These are phyloP conservation scores for Astragalus glycyphyllos DNA, from an alignment of 306 rosid genomes.

Conservation along the genomic window DNA sequence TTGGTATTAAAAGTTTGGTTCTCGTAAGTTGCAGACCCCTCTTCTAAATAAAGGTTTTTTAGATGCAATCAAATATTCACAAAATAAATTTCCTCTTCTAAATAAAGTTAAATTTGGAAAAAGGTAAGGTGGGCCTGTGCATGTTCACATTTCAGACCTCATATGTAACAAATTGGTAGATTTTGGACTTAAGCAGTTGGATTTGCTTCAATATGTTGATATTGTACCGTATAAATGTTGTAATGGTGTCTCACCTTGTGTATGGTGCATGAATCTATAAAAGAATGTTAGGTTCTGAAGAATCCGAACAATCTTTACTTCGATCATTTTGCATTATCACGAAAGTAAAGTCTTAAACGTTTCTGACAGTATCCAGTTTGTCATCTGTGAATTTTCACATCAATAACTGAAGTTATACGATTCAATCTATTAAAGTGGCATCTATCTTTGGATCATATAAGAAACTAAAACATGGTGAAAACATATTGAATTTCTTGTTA, in stretches of 20 bases:
- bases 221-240: slow-evolving; percentile 1
- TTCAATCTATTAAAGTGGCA: slow-evolving; percentile 7
- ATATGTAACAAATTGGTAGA: background rate
- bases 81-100: background rate
- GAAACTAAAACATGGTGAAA: background rate
- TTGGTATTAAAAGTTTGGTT: background rate
- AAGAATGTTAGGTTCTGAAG: background rate
- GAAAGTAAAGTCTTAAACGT: background rate
- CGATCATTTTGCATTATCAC: background rate
- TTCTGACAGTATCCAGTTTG: background rate
- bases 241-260: background rate
- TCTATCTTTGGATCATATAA: background rate
- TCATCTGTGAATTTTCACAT: background rate
- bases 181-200: slow-evolving; percentile 22
- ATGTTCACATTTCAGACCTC: background rate
- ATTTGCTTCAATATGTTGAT: slow-evolving; percentile 15
- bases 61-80: too few relatives aligned
- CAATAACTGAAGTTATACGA: background rate
- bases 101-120: background rate
- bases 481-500: slow-evolving; percentile 12
- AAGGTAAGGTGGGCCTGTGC: background rate
- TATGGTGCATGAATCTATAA: slow-evolving; percentile 17
- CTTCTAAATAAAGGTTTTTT: background rate
- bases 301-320: slow-evolving; percentile 11
- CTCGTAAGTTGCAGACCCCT: background rate